Conservation (phyloP, 495 filamentous ascomycete species). For the Tuber umbilicatum region DNA sequence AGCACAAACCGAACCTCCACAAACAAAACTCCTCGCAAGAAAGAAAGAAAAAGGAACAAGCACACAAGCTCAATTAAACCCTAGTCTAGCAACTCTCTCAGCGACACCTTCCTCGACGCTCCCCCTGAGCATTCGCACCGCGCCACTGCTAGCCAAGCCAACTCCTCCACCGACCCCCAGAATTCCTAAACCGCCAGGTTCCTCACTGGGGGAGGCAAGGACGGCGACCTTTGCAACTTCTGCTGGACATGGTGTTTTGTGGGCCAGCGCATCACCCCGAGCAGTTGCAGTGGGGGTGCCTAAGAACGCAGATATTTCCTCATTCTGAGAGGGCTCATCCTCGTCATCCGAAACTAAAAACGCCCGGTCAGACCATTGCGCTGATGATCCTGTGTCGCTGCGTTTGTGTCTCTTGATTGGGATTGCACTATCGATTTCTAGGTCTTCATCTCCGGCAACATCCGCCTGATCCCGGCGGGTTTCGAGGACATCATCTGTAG, state of each 20-base stretch:
- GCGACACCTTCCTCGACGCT: neutral
- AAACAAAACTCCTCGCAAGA: neutral
- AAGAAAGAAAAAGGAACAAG: neutral
- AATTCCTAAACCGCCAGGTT: neutral
- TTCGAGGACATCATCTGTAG: constrained; percentile 26
- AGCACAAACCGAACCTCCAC: neutral
- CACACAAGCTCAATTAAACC: neutral
- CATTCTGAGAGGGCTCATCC: constrained; percentile 3
- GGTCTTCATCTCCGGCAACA: constrained; percentile 12
- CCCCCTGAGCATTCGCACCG: neutral
- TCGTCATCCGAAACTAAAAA: constrained; percentile 32
- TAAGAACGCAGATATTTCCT: neutral
- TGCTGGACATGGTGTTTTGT: neutral
- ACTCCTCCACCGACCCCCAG: neutral
- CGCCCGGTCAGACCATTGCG: constrained; percentile 32
- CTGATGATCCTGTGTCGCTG: constrained; percentile 21
- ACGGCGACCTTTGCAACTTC: neutral
- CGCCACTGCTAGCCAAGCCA: neutral
- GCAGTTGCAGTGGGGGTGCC: neutral
- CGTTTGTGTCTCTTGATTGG: constrained; percentile 9
- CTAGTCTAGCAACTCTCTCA: constrained; percentile 1
- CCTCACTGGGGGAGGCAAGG: neutral
- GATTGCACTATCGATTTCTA: neutral
- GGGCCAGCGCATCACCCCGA: neutral
- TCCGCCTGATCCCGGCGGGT: constrained; percentile 20